phyloP scores from a whole-genome alignment of 176 grass and related monocot species.

The Triticum urartu region DNA sequence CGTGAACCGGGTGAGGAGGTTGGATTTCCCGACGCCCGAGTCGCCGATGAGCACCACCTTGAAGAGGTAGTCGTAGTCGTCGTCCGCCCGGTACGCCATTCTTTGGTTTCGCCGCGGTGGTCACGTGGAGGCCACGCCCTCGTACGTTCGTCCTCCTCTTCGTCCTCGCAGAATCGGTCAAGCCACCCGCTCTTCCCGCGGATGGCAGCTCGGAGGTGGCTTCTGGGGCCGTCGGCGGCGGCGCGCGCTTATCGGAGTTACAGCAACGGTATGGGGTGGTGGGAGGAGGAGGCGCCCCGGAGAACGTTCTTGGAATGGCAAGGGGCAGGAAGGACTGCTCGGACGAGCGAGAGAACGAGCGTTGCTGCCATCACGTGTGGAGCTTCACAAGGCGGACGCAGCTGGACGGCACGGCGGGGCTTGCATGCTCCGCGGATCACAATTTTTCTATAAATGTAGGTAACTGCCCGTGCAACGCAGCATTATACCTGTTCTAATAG shows the following conservation, averaged over 20 bases:
- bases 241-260: conserved; percentile 1
- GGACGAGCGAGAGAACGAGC: not conserved
- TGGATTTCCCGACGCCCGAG: conserved; percentile 55
- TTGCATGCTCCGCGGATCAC: too few relatives aligned
- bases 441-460: too few relatives aligned
- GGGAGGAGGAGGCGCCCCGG: not conserved
- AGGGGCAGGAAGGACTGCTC: not conserved
- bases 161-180: not conserved
- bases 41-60: conserved; percentile 79
- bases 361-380: not conserved
- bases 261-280: not conserved
- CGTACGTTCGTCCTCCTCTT: not conserved
- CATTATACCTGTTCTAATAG: too few relatives aligned
- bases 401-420: too few relatives aligned
- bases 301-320: not conserved
- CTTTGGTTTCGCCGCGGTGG: not conserved
- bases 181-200: not conserved
- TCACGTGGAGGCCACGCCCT: not conserved
- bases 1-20: conserved; percentile 4
- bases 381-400: not conserved
- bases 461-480: too few relatives aligned
- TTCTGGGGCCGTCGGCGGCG: not conserved
- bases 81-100: conserved; percentile 14
- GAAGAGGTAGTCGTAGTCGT: conserved; percentile 50
- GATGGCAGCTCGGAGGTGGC: not conserved